Percentiles rank a stretch among this genome's conserved stretches.
These are phyloP conservation scores for Berkeleyomyces rouxiae DNA, from an alignment of 2,329 filamentous ascomycete species.

Conservation along the genomic window DNA sequence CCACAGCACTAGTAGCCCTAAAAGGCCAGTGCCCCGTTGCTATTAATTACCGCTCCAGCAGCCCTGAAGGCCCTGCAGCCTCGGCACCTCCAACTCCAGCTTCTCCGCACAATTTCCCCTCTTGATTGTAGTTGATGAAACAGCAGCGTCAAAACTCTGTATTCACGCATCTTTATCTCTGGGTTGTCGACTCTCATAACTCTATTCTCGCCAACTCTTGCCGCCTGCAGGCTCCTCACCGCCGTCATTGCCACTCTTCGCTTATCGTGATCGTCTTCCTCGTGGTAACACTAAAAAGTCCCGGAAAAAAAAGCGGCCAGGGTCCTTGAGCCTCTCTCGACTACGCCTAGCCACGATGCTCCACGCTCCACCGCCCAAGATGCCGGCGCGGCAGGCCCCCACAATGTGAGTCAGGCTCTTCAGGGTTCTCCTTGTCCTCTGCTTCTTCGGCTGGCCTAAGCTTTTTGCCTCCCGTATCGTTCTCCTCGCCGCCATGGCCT, in stretches of 20 bases:
- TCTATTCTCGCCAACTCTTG: background rate
- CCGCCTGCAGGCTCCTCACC: background rate
- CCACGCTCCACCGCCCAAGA: constrained; percentile 1
- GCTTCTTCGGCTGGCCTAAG: background rate
- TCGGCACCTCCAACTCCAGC: background rate
- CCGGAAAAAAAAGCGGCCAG: background rate
- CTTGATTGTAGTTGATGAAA: background rate
- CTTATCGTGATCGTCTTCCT: background rate
- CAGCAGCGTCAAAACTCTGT: background rate
- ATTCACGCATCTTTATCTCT: background rate
- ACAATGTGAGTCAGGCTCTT: background rate
- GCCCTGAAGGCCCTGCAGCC: too few species aligned
- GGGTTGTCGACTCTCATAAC: background rate
- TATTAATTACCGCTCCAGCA: background rate
- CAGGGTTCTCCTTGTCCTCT: background rate
- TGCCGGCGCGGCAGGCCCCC: constrained; percentile 2
- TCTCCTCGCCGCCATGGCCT: background rate
- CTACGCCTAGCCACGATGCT: background rate
- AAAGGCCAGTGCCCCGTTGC: background rate
- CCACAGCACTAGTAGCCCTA: background rate
- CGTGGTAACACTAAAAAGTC: background rate
- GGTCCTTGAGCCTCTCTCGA: background rate
- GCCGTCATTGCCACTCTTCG: background rate
- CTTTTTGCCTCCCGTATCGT: background rate
- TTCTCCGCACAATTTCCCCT: background rate